Evolutionary conservation across 495 filamentous ascomycete genomes (phyloP), one percentile per base, ranked within the genome.

Genomic region (Geoglossum glabrum): DNA sequence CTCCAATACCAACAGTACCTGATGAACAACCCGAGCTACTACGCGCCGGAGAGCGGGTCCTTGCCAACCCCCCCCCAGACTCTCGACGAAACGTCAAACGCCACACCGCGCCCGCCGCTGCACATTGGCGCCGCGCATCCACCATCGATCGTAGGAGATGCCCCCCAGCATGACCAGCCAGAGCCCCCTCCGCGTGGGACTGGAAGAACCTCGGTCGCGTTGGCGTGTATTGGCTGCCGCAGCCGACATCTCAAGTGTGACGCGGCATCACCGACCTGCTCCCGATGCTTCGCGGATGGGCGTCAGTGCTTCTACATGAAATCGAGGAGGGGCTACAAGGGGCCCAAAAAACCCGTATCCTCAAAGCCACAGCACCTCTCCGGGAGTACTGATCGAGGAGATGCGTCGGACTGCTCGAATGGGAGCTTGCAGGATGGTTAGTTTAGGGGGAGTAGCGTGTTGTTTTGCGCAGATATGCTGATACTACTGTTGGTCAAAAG

Each of bases 201-300:
- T 27, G 49, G 23, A 2, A 52, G 49, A 17, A 52, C 49, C 28
- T 52, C 49, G 49, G 49, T 52, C 49, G 25, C 49, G 10, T 19
- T 52, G 15, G 77, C 78, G 33, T 81, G 78, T 58, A 66, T 79
- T 17, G 73, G 76, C 15, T 81, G 78, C 64, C 71, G 78, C 15
- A 73, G 68, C 54, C 70, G 76, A 46, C 78, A 80, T 64, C 63
- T 80, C 4, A 78, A 77, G 62, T 81, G 78, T 61, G 76, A 79
- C 59, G 74, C 74, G 10, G 67, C 66, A 11, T 64, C 69, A 60
- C 77, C 78, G 25, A 51, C 63, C 6, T 72, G 70, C 60, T 58
- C 58, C 47, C 61, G 65, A 33, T 68, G 66, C 54, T 61, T 59
- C 25, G 57, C 60, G 7, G 52, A 60, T 17, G 34, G 59, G 21